Base-by-base conservation (phyloP, 2,329 filamentous ascomycete genomes). In the Samsoniella hepiali region DNA sequence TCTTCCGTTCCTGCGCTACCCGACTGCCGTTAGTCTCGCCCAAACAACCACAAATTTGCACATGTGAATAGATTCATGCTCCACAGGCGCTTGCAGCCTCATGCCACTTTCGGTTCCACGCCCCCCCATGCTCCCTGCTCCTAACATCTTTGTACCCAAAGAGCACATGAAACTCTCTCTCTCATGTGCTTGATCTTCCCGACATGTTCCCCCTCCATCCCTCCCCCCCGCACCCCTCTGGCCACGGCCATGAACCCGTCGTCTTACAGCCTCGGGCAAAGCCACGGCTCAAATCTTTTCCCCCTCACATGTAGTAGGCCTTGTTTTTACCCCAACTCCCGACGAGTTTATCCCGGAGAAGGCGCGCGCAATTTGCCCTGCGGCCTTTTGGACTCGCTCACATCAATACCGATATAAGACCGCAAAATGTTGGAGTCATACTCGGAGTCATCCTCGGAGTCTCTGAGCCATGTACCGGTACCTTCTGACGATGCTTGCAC, bases 301-400 rank as follows among this genome's bases (percentile, higher is more conserved):
- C 57, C 47, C 58, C 38, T 53, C 49, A 51, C 58, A 42, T 53
- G 47, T 60, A 40, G 47, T 60, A 40, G 31, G 38, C 42, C 6
- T 17, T 22, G 22, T 22, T 22, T 17, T 45, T 54, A 61, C 58
- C 38, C 58, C 58, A 61, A 61, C 36, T 54, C 13, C 13, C 17
- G 11, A 63, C 62, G 62, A 63, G 50, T 55, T 53, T 55, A 55
- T 54, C 10, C 40, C 62, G 62, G 62, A 59, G n/a, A 4, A 31
- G 13, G 15, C 22, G 13, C 32, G 13, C 15, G 3, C 6, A 13
- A 31, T 55, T 53, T 5, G 42, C 22, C 27, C 17, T 29, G 11
- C 9, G 17, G 5, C n/a, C 17, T n/a, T 45, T 15, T 57, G 10
- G 22, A 38, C n/a, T 31, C 9, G 22, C 22, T 22, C 22, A 22